A percentile compares a stretch with the other conserved stretches of the same genome.
Conservation (phyloP, 352 stramenopile genomes). For the Globisporangium cederbergense region DNA sequence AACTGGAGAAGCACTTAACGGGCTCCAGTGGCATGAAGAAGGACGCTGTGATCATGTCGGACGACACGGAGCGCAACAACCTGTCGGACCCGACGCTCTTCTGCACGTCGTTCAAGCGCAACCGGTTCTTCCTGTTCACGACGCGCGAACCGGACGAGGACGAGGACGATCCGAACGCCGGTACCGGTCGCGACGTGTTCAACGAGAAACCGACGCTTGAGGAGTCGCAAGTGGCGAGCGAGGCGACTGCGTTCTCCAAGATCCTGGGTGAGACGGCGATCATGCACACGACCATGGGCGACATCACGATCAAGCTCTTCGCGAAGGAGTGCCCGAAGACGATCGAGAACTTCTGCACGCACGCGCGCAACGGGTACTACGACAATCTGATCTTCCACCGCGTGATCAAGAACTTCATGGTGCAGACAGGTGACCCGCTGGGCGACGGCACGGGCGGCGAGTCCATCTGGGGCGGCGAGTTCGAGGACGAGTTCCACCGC, state of each 20-base stretch:
- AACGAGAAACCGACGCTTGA: slow-evolving; percentile 97
- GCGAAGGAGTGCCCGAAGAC: slow-evolving; percentile 92
- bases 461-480: slow-evolving; percentile 98
- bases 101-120: slow-evolving; percentile 85
- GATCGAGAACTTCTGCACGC: slow-evolving; percentile 98
- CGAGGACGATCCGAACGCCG: slow-evolving; percentile 30
- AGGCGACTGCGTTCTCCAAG: slow-evolving; percentile 56
- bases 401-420: slow-evolving; percentile 99
- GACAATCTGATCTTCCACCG: slow-evolving; percentile 99
- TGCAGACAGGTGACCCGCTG: slow-evolving; percentile 94
- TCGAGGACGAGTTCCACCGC: slow-evolving; percentile 98
- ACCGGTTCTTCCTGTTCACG: slow-evolving; percentile 97
- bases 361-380: slow-evolving; percentile 97
- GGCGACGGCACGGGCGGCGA: slow-evolving; percentile 98
- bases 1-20: slow-evolving; percentile 89
- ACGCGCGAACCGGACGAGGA: slow-evolving; percentile 90
- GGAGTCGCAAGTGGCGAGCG: slow-evolving; percentile 84
- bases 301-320: slow-evolving; percentile 98
- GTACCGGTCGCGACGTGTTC: slow-evolving; percentile 91
- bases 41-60: slow-evolving; percentile 59
- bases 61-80: slow-evolving; percentile 39
- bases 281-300: slow-evolving; percentile 97
- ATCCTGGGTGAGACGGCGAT: slow-evolving; percentile 80
- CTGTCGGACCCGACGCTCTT: slow-evolving; percentile 86
- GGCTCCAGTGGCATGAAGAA: slow-evolving; percentile 45